These are phyloP conservation scores for Hysterangium stoloniferum DNA, from an alignment of 768 basidiomycete genomes.

Conservation along the genomic window DNA sequence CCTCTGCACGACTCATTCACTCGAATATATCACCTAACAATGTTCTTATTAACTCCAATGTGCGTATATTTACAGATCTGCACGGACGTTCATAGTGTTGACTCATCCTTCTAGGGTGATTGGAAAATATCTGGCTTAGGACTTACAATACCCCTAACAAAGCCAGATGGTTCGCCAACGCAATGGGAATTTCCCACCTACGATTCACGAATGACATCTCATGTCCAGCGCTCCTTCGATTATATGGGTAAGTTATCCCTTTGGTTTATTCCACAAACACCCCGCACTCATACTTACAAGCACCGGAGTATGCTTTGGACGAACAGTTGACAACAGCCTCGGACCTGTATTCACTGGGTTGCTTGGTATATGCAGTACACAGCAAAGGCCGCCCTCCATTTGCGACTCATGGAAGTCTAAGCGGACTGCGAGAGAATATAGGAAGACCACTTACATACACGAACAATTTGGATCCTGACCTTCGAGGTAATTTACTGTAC, in stretches of 20 bases:
- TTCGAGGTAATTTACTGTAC: constrained; percentile 47
- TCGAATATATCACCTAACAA: constrained; percentile 84
- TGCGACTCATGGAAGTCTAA: constrained; percentile 71
- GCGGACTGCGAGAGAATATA: constrained; percentile 60
- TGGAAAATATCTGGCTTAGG: constrained; percentile 96
- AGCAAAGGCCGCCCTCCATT: constrained; percentile 83
- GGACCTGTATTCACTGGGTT: constrained; percentile 91
- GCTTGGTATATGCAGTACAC: constrained; percentile 86
- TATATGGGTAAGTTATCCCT: constrained; percentile 67
- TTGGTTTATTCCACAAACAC: background rate
- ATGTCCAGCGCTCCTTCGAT: constrained; percentile 88
- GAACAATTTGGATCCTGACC: constrained; percentile 58
- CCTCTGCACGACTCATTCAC: constrained; percentile 86
- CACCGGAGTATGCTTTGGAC: constrained; percentile 91
- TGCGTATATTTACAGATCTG: constrained; percentile 24
- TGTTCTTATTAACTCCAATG: constrained; percentile 83
- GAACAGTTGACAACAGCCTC: constrained; percentile 80
- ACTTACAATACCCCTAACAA: constrained; percentile 69
- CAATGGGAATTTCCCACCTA: constrained; percentile 89
- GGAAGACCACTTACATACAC: constrained; percentile 56
- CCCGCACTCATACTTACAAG: constrained; percentile 30
- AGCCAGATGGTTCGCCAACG: constrained; percentile 61
- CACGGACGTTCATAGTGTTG: background rate
- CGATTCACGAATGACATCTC: constrained; percentile 70
- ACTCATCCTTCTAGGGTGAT: constrained; percentile 58